phyloP scores from a whole-genome alignment of 176 grass and related monocot species.

The Paspalum vaginatum region DNA sequence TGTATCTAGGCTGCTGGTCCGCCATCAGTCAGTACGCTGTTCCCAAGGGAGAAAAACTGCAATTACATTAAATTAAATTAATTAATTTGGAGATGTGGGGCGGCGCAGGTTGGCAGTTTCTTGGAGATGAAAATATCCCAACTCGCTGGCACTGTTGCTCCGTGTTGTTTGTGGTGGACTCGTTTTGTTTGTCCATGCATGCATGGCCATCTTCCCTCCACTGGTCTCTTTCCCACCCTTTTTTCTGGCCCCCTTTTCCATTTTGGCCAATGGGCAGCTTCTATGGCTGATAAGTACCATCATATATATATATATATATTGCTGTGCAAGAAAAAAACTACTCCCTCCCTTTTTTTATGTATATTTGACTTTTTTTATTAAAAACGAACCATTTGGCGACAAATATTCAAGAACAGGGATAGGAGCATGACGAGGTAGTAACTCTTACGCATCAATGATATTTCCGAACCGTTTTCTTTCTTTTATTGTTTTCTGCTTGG shows the following conservation, averaged over 20 bases:
- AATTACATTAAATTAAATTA: neutral
- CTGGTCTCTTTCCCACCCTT: neutral
- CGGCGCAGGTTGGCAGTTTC: too few relatives aligned
- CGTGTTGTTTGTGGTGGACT: constrained; percentile 15
- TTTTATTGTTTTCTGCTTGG: neutral
- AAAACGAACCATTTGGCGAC: too few relatives aligned
- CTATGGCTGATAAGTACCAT: too few relatives aligned
- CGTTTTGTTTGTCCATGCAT: constrained; percentile 4
- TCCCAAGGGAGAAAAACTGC: neutral
- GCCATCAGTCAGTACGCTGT: constrained; percentile 5
- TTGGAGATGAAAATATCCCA: constrained; percentile 17
- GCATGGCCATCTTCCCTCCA: neutral
- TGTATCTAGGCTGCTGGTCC: neutral
- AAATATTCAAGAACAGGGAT: too few relatives aligned
- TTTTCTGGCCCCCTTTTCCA: neutral
- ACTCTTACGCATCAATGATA: neutral
- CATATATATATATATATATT: too few relatives aligned
- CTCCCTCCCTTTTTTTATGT: too few relatives aligned
- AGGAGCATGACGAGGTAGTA: neutral
- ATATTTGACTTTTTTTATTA: too few relatives aligned
- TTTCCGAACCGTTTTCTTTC: neutral
- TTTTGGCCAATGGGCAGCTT: neutral
- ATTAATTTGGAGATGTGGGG: too few relatives aligned
- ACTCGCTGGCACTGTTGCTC: neutral
- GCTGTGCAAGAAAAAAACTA: too few relatives aligned